Base-by-base conservation (phyloP, 2,329 filamentous ascomycete species). In the Botrytis deweyae region DNA sequence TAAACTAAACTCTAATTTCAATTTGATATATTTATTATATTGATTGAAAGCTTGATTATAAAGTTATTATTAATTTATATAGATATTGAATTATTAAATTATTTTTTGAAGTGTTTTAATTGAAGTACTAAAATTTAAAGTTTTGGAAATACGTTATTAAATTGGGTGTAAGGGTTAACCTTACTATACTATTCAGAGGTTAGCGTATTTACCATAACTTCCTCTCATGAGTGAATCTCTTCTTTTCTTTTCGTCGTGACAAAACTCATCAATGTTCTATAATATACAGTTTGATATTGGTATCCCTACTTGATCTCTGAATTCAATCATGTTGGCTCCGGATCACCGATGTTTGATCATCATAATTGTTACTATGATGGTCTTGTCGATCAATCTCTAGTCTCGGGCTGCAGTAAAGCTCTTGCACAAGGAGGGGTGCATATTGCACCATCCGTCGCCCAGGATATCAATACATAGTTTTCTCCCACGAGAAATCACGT, bases 371-470 rank as follows among this genome's bases (percentile, higher is more conserved):
- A 42, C 29, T 29, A 63, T 42, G 25, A 63, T 44, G 38, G 9
- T 67, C 65, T 29, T 55, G 46, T 29, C 33, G 65, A 68, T 69
- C 65, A 58, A 40, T 58, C 4, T 33, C 49, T 33, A 38, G 25
- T 6, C 9, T 65, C 9, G 59, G 33, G 25, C 8, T 52, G n/a
- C 22, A 65, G 59, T 33, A 46, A 29, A 49, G 42, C 44, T 52
- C 62, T 73, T 70, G 64, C 52, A 73, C 25, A 73, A 73, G 29
- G n/a, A 46, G 64, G 64, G 63, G 52, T 69, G 25, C 38, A 73
- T 69, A 73, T 73, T 73, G 65, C 71, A 52, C 46, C 71, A 73
- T 73, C 38, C 36, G 16, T 59, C 38, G 36, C 52, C 66, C 49
- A 58, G 66, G 66, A 69, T 68, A 68, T 40, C 46, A 42, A 68